These are phyloP conservation scores for Lactifluus rugatus DNA, from an alignment of 768 basidiomycete species.

Conservation along the genomic window DNA sequence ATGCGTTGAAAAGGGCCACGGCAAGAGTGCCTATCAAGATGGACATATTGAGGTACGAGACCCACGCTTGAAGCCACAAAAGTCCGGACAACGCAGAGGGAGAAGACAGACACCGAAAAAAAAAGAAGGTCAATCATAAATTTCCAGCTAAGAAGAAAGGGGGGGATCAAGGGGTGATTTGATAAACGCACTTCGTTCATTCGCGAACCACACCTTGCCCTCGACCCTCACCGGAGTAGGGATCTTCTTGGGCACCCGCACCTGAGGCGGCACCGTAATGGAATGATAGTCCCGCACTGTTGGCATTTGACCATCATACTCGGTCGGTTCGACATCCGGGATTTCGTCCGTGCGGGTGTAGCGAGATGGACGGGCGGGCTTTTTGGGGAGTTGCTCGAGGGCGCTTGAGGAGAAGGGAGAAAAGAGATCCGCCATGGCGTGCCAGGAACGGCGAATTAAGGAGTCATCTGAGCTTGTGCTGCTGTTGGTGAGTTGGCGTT, in stretches of 20 bases:
- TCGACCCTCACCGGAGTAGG: slow-evolving; percentile 79
- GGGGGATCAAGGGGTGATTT: neutral
- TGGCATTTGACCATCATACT: slow-evolving; percentile 44
- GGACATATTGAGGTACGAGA: slow-evolving; percentile 83
- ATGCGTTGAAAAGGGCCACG: slow-evolving; percentile 82
- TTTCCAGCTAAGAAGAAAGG: neutral
- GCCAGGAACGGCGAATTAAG: slow-evolving; percentile 50
- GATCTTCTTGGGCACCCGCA: slow-evolving; percentile 75
- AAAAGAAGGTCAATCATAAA: neutral
- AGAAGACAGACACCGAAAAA: neutral
- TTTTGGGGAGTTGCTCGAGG: slow-evolving; percentile 38
- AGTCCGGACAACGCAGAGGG: too few species aligned
- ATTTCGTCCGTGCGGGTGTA: slow-evolving; percentile 69
- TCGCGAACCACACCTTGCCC: slow-evolving; percentile 96
- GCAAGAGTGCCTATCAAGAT: slow-evolving; percentile 79
- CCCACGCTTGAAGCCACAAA: slow-evolving; percentile 52
- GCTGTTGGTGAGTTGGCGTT: slow-evolving; percentile 3
- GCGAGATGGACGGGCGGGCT: slow-evolving; percentile 29
- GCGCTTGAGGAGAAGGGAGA: slow-evolving; percentile 66
- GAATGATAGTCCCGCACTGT: slow-evolving; percentile 67
- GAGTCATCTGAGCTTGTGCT: slow-evolving; percentile 21
- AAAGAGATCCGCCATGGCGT: slow-evolving; percentile 46
- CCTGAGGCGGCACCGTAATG: slow-evolving; percentile 55
- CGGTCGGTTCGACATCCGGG: slow-evolving; percentile 42
- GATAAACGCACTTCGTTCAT: slow-evolving; percentile 66